phyloP scores from a whole-genome alignment of 352 stramenopile species.

The Globisporangium cederbergense region DNA sequence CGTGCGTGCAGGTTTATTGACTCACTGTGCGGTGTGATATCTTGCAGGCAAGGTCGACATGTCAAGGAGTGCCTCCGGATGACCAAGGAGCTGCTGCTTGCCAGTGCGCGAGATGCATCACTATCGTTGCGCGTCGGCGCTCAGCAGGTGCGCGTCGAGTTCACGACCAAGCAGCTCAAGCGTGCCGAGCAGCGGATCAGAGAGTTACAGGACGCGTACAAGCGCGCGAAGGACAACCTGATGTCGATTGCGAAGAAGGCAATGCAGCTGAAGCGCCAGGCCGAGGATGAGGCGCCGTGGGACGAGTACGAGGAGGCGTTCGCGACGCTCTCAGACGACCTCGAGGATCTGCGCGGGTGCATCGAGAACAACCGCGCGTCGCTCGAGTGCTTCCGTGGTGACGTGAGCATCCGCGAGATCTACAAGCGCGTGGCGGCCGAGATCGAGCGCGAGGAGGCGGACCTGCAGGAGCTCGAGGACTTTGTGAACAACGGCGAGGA shows the following conservation, averaged over 20 bases:
- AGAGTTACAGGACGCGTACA: conserved; percentile 54
- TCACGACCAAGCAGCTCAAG: conserved; percentile 55
- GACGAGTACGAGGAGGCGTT: conserved; percentile 66
- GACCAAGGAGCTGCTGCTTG: conserved; percentile 44
- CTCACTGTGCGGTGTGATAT: conserved; percentile 1
- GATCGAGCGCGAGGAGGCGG: conserved; percentile 62
- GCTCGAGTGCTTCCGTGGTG: conserved; percentile 77
- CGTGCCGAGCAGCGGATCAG: conserved; percentile 48
- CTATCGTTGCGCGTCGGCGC: conserved; percentile 53
- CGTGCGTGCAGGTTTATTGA: conserved; percentile 4
- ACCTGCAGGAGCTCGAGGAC: conserved; percentile 54
- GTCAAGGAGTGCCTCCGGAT: conserved; percentile 57
- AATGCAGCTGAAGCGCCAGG: conserved; percentile 62
- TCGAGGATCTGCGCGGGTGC: conserved; percentile 68
- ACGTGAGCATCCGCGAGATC: conserved; percentile 67
- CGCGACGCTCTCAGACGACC: conserved; percentile 56
- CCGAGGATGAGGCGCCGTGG: conserved; percentile 66
- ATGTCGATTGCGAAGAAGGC: conserved; percentile 54
- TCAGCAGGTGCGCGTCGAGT: conserved; percentile 69
- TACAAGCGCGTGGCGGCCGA: conserved; percentile 64
- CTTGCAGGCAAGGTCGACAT: conserved; percentile 57
- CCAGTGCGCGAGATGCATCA: conserved; percentile 49
- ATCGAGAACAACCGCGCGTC: conserved; percentile 86
- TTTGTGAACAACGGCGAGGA: conserved; percentile 63
- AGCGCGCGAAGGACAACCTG: conserved; percentile 63